Conservation (phyloP, 202 grass and related monocot genomes). For the Setaria italica region DNA sequence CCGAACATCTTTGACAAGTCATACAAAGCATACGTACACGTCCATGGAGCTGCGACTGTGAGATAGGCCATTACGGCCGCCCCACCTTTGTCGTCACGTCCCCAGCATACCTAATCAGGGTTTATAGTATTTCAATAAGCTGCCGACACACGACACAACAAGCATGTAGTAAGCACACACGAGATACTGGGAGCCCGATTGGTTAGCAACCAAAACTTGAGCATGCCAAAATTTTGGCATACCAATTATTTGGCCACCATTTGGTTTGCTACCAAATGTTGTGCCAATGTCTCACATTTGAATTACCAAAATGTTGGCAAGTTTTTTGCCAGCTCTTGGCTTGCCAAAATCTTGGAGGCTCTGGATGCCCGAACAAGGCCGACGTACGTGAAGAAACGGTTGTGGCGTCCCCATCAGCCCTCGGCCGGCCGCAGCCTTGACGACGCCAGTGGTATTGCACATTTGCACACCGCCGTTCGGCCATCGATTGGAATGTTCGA, state of each 20-base stretch:
- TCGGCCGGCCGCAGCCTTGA: slow-evolving; percentile 33
- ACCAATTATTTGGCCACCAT: no score
- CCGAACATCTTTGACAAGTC: not conserved
- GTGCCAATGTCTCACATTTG: no score
- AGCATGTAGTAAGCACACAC: not conserved
- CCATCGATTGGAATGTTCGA: slow-evolving; percentile 32
- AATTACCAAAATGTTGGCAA: no score
- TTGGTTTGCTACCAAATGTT: no score
- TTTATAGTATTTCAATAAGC: not conserved
- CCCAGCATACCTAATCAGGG: not conserved
- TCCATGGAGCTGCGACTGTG: not conserved
- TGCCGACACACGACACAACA: slow-evolving; percentile 34
- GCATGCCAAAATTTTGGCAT: no score
- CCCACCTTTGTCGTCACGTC: not conserved
- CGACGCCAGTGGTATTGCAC: not conserved
- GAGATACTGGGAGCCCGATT: not conserved
- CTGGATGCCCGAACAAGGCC: not conserved
- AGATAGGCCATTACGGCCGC: not conserved
- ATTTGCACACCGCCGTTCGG: not conserved
- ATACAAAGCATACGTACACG: not conserved
- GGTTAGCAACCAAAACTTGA: no score
- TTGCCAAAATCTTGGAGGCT: no score
- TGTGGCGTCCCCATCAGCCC: slow-evolving; percentile 40
- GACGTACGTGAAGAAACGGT: not conserved
- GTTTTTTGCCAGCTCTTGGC: no score